Conservation (phyloP, 2,329 filamentous ascomycete species). For the Aspergillus pseudoterreus region DNA sequence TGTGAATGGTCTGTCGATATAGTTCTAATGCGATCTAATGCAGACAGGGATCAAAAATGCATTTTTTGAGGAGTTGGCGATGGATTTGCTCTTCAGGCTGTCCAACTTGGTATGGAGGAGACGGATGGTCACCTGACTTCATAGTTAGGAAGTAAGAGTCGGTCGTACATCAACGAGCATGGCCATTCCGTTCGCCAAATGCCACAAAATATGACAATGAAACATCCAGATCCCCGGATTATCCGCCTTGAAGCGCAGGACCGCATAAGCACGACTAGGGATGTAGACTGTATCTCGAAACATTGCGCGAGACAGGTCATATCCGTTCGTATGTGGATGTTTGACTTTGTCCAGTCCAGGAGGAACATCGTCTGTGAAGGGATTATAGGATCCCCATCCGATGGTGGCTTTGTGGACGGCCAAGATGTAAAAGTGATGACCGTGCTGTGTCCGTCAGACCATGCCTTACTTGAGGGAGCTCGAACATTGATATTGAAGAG, state of each 20-base stretch:
- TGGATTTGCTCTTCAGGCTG: too few relatives aligned
- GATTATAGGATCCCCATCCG: conserved; percentile 39
- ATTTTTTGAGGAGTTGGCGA: too few relatives aligned
- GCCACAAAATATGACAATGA: conserved; percentile 53
- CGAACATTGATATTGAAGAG: neutral
- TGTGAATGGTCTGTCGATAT: too few relatives aligned
- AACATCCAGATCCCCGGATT: conserved; percentile 52
- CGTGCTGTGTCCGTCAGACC: conserved; percentile 22
- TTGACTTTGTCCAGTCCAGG: conserved; percentile 15
- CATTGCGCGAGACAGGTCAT: conserved; percentile 35
- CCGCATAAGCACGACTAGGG: conserved; percentile 51
- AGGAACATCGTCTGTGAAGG: conserved; percentile 22
- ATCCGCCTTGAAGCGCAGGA: conserved; percentile 53
- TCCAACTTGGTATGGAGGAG: too few relatives aligned
- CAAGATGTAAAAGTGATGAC: conserved; percentile 34
- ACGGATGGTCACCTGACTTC: neutral
- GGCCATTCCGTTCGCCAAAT: conserved; percentile 45
- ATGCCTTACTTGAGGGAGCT: neutral
- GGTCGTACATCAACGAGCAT: conserved; percentile 34
- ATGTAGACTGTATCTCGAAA: conserved; percentile 55
- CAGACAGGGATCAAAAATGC: too few relatives aligned
- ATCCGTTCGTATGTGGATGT: conserved; percentile 12
- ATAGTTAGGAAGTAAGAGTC: neutral
- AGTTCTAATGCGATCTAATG: too few relatives aligned
- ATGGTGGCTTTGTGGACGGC: conserved; percentile 24